phyloP scores from a whole-genome alignment of 179 eudicot species.

The Beta lomatogona region DNA sequence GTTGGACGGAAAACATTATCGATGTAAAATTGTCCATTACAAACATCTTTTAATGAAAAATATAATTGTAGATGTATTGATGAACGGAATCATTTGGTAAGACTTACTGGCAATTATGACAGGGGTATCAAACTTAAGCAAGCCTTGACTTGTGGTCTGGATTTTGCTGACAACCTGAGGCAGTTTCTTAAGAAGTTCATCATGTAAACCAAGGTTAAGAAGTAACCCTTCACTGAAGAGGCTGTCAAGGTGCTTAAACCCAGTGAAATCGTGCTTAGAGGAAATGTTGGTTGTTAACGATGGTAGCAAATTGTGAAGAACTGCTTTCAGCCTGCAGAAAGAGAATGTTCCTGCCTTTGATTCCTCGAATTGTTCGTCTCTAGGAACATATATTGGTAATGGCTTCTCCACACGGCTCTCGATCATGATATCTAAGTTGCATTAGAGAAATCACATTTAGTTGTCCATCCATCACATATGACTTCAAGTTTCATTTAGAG shows the following conservation, averaged over 20 bases:
- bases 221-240: conserved; percentile 80
- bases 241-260: conserved; percentile 79
- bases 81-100: not conserved
- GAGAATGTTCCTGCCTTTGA: conserved; percentile 70
- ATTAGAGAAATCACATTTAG: not conserved
- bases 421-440: conserved; percentile 43
- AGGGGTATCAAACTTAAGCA: conserved; percentile 86
- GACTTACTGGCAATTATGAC: conserved; percentile 73
- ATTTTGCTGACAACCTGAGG: conserved; percentile 58
- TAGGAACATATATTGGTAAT: conserved; percentile 79
- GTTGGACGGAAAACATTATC: no score
- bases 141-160: conserved; percentile 58
- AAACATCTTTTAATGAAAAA: no score
- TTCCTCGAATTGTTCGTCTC: conserved; percentile 95
- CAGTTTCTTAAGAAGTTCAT: conserved; percentile 67
- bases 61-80: not conserved
- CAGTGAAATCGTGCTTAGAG: conserved; percentile 74
- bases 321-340: conserved; percentile 73
- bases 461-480: no score
- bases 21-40: no score
- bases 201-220: conserved; percentile 73
- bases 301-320: conserved; percentile 79
- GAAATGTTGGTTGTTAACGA: conserved; percentile 74
- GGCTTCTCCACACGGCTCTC: conserved; percentile 98
- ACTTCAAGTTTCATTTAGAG: no score